Evolutionary conservation across 352 stramenopile species (phyloP), one percentile per base, ranked within the genome.

Genomic region (Phytophthora macrochlamydospora): DNA sequence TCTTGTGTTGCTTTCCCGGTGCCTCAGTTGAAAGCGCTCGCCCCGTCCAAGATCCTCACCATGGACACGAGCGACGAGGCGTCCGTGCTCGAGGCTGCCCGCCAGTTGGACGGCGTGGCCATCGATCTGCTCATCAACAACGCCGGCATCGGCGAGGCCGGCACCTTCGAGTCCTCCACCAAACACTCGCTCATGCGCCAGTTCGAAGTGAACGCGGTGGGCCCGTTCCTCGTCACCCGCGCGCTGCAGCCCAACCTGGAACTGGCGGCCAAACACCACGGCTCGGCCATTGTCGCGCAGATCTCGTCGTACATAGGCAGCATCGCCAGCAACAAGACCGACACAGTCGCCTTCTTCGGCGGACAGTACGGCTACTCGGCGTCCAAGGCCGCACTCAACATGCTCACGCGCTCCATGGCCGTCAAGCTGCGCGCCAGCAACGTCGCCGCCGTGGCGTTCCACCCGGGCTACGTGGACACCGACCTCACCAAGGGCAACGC

Each of bases 331-430:
- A 89, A 84, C 54, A 57, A 56, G 11, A 74, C 56, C 1, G 63
- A 71, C 35, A 58, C 4, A 4, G 48, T 45, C 1, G 33, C 44
- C 3, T 55, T 52, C 28, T 56, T 65, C 18, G 13, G 85, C 35
- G 62, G 65, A 11, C 43, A 66, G 6, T 90, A 88, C 62, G 81
- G 69, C 14, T 92, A 94, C 67, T 59, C 80, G 42, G 71, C 81
- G 28, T 89, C 76, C 53, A 92, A 92, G 65, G 59, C 79, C 7
- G 86, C 77, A 6, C 69, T 89, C 48, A 94, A 94, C 63, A 87
- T 82, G 64, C 65, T 88, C 53, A 87, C 63, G 33, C 78, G 59
- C 51, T 71, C 59, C 9, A 56, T 90, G 14, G 37, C 69, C 6
- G 45, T 76, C 28, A 76, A 83, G 14, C 62, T 88, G 18, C 69